Evolutionary conservation across 2,329 filamentous ascomycete species (phyloP), one percentile per base, ranked within the genome.

Genomic region (Fusarium mangiferae): DNA sequence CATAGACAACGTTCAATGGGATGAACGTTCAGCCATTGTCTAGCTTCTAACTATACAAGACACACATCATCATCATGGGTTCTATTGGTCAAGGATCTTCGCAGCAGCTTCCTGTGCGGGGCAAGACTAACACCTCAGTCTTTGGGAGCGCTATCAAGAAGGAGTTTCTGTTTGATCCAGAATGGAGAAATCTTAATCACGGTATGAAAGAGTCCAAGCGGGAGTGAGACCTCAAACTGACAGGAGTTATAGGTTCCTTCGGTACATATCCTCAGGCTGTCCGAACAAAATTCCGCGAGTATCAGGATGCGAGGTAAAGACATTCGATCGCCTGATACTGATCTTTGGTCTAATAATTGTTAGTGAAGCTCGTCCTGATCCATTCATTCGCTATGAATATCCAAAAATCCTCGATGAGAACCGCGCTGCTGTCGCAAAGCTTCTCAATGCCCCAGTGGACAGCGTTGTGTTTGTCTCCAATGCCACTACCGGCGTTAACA

Each of bases 391-490:
- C 30, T 93, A 92, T 79, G 86, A 89, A 6, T 91, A 90, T 72
- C 88, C 91, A 1, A 77, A 83, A 8, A 84, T 91, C 15, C 86
- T 97, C 2, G 90, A 93, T 71, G 84, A 88, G 62, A 90, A 91
- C 88, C 91, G 93, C 36, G 71, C 88, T 88, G 91, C 91, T 7
- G 84, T 95, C 9, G 92, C 93, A 2, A 80, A 84, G 30, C 78
- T 94, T 28, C 84, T 98, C 68, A 89, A 93, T 68, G 92, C 89
- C 0, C 90, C 92, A 0, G 79, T 85, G 2, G 86, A 91, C 15
- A 90, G 91, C 15, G 84, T 93, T 44, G 94, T 97, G 2, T 92
- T 97, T 73, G 90, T 97, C 2, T 85, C 89, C 65, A 98, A 98
- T 80, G 94, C 95, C 18, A 97, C 94, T 0, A 91, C 89, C 0